phyloP scores from a whole-genome alignment of 192 early-diverging fungal species.

The Gaertneriomyces sp. region DNA sequence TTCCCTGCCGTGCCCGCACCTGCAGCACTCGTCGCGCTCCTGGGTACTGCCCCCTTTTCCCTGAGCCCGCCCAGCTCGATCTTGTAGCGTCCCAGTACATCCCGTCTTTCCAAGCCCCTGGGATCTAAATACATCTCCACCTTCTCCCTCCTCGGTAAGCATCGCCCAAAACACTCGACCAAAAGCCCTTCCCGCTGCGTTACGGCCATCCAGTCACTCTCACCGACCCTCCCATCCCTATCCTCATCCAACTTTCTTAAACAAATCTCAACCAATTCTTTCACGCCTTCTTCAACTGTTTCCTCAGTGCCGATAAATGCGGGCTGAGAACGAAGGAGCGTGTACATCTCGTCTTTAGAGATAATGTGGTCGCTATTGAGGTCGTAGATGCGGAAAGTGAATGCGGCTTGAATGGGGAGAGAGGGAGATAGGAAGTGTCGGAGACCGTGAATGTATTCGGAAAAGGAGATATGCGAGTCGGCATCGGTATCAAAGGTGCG shows the following conservation, averaged over 20 bases:
- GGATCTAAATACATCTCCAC: too few relatives aligned
- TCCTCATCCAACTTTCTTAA: constrained; percentile 61
- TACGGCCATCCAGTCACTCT: constrained; percentile 55
- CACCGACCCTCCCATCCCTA: constrained; percentile 54
- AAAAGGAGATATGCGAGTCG: constrained; percentile 56
- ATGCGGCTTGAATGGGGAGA: constrained; percentile 49
- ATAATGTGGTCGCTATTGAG: constrained; percentile 61
- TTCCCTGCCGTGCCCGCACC: too few relatives aligned
- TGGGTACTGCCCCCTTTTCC: too few relatives aligned
- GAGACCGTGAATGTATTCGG: constrained; percentile 60
- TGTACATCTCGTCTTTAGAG: constrained; percentile 65
- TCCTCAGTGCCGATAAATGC: constrained; percentile 53
- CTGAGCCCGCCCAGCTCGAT: too few relatives aligned
- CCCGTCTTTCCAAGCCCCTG: too few relatives aligned
- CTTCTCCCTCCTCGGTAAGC: constrained; percentile 42
- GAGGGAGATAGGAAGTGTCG: constrained; percentile 53
- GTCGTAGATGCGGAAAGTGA: constrained; percentile 63
- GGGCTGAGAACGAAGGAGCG: constrained; percentile 51
- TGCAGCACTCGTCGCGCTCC: too few relatives aligned
- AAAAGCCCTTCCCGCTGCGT: constrained; percentile 54
- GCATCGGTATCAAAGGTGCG: constrained; percentile 58
- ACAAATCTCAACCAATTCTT: constrained; percentile 57
- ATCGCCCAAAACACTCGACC: constrained; percentile 61
- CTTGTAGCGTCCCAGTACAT: too few relatives aligned
- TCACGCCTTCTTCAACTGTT: constrained; percentile 63